Evolutionary conservation across 345 rosid species (phyloP), one percentile per base, ranked within the genome.

Genomic region (Eucalyptus polybractea): DNA sequence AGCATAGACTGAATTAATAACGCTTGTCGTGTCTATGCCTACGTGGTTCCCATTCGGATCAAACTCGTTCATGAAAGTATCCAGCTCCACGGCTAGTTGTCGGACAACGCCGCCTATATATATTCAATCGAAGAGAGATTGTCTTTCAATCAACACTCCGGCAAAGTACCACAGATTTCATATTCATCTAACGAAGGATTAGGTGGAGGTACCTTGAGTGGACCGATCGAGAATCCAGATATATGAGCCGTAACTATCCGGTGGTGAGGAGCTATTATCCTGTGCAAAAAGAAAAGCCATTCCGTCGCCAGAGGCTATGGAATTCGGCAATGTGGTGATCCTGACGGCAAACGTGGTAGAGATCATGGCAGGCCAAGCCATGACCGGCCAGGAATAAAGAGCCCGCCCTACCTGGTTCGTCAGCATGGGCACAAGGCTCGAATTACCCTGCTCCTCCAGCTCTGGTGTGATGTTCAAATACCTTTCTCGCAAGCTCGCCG

Each of bases 41-140:
- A 90, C 56, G 13, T 91, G 94, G 88, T 93, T 94, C 8, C 27
- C 92, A 16, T 93, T 88, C 6, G 89, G 89, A 91, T 91, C 93
- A 27, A 91, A 92, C 50, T 93, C 93, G 12, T 92, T 93, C 90
- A 86, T 88, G 88, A 89, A 93, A n/a, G 94, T 91, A 90, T 94
- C 92, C 6, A 92, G 88, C 90, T 92, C 93, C 54, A 93, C 88
- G 3, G 91, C 93, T 80, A 91, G 42, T 76, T 92, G 93, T 24
- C 49, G 50, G 50, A 91, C 90, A 31, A 88, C 24, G 7, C 93
- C 90, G 49, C 86, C 93, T 92, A 86, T 50, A 85, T n/a, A 85
- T n/a, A 47, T 69, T 49, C 86, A 33, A 4, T 56, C 4, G 10
- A 25, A 53, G 47, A 31, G 65, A 67, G 31, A 16, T 22, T 17